Percentiles rank a stretch among this genome's conserved stretches.
Conservation (phyloP, 805 yeast species). For the Phaffomyces antillensis region DNA sequence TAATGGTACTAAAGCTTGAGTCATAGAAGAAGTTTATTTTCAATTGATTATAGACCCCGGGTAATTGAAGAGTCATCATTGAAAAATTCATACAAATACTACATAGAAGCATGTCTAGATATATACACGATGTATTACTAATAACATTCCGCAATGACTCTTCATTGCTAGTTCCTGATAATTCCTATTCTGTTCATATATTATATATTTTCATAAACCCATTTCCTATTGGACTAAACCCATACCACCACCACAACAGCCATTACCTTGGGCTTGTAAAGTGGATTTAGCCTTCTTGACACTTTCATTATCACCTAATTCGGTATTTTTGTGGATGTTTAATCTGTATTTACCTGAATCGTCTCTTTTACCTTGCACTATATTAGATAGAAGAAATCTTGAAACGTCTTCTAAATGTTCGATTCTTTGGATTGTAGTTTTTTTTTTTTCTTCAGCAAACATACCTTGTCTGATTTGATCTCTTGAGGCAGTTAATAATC, state of each 20-base stretch:
- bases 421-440: constrained; percentile 42
- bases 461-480: constrained; percentile 49
- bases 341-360: constrained; percentile 42
- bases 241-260: constrained; percentile 49
- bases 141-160: background rate
- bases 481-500: constrained; percentile 54
- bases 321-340: constrained; percentile 75
- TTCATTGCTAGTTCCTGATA: no score
- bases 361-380: constrained; percentile 74
- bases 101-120: background rate
- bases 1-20: no score
- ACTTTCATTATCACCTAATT: constrained; percentile 84
- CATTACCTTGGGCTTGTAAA: constrained; percentile 45
- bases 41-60: no score
- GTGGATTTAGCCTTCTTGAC: constrained; percentile 46
- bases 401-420: constrained; percentile 65
- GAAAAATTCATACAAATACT: background rate
- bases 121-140: background rate
- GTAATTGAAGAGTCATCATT: no score
- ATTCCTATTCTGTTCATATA: no score
- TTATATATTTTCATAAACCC: background rate
- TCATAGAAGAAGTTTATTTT: no score
- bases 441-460: constrained; percentile 40
- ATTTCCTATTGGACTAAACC: constrained; percentile 9
- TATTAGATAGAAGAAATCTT: constrained; percentile 55